Evolutionary conservation across 73 alveolate species (phyloP).

Genomic region (Effrenium voratum): DNA sequence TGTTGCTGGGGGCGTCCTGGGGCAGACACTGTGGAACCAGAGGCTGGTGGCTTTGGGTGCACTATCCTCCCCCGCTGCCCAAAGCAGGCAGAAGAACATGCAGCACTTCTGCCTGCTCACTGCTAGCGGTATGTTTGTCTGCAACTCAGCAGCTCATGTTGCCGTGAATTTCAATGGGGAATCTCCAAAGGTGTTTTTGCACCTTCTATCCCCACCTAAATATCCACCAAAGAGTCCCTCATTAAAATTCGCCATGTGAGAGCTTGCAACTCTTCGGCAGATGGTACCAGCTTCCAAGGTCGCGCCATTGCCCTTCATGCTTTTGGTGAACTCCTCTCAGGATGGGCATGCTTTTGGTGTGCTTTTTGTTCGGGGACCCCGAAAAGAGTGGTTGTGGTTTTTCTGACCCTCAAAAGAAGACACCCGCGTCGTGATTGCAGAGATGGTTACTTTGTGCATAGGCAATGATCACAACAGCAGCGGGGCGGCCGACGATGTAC

Average conservation of each 20-base stretch:
- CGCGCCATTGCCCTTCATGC: conserved; percentile 87
- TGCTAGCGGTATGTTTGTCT: conserved; percentile 72
- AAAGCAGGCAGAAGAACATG: conserved; percentile 73
- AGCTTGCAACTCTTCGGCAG: too few species aligned
- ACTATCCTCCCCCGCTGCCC: background rate
- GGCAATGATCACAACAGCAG: conserved; percentile 47
- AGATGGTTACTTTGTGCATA: background rate
- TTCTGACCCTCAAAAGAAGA: background rate
- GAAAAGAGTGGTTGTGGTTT: background rate
- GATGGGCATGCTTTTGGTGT: too few species aligned
- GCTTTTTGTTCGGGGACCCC: too few species aligned
- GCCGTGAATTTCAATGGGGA: too few species aligned
- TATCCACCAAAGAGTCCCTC: too few species aligned
- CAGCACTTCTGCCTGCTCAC: conserved; percentile 75
- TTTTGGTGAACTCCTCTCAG: conserved; percentile 74
- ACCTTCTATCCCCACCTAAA: too few species aligned
- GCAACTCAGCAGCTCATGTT: conserved; percentile 11
- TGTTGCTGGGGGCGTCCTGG: conserved; percentile 64
- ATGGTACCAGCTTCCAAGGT: conserved; percentile 11
- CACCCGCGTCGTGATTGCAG: background rate
- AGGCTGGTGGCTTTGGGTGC: conserved; percentile 1
- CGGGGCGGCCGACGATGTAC: conserved; percentile 77
- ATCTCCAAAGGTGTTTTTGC: too few species aligned
- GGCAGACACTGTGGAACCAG: conserved; percentile 70
- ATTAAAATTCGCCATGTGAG: too few species aligned